These are phyloP conservation scores for Penicillium fimorum DNA, from an alignment of 495 filamentous ascomycete species.

Conservation along the genomic window DNA sequence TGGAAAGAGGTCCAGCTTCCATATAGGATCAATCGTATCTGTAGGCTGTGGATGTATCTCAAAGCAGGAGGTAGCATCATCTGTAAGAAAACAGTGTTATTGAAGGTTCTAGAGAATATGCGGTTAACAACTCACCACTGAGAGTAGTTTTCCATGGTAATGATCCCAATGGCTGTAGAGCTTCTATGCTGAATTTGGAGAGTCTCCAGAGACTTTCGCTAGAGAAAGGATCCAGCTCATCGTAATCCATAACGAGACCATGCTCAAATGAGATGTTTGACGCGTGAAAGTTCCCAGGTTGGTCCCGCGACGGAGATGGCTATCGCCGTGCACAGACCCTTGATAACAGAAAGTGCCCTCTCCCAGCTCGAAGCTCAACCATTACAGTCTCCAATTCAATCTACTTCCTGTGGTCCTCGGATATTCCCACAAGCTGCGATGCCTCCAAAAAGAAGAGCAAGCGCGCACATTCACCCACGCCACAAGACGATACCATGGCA, in stretches of 20 bases:
- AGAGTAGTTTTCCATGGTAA: constrained; percentile 38
- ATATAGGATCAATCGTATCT: constrained; percentile 29
- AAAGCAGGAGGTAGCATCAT: constrained; percentile 30
- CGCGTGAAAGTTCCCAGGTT: constrained; percentile 6
- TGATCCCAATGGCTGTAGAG: constrained; percentile 38
- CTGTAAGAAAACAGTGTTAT: constrained; percentile 21
- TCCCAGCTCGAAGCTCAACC: constrained; percentile 13
- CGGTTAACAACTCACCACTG: constrained; percentile 31
- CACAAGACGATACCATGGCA: constrained; percentile 39
- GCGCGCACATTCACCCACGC: constrained; percentile 32
- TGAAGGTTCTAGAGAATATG: not conserved
- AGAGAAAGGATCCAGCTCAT: constrained; percentile 61
- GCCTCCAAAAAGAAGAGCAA: constrained; percentile 71
- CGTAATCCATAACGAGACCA: constrained; percentile 44
- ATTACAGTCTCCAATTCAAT: not conserved
- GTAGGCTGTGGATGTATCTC: constrained; percentile 20
- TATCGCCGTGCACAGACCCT: constrained; percentile 38
- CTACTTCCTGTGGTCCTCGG: not conserved
- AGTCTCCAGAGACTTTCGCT: constrained; percentile 65
- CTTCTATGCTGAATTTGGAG: constrained; percentile 46
- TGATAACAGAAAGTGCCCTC: constrained; percentile 29
- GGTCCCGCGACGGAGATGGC: constrained; percentile 20
- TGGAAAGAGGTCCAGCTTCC: constrained; percentile 36
- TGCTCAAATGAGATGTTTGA: constrained; percentile 16
- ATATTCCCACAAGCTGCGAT: constrained; percentile 41